These are phyloP conservation scores for Coniella lustricola DNA, from an alignment of 2,329 filamentous ascomycete genomes.

Conservation along the genomic window DNA sequence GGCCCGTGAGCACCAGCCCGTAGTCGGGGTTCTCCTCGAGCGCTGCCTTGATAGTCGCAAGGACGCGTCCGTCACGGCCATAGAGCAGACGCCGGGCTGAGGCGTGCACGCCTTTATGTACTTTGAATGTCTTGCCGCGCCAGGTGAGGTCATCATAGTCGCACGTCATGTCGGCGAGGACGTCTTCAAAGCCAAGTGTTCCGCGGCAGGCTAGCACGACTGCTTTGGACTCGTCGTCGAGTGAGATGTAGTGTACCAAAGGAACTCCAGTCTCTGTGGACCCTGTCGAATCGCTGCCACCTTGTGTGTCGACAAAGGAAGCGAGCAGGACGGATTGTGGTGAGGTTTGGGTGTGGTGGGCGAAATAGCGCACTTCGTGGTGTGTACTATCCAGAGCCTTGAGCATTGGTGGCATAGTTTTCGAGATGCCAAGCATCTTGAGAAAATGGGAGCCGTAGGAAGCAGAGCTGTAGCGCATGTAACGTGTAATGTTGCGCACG, in stretches of 20 bases:
- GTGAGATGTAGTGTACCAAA: constrained; percentile 64
- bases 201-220: constrained; percentile 67
- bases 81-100: constrained; percentile 62
- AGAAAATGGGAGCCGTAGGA: constrained; percentile 60
- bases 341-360: constrained; percentile 53
- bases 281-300: constrained; percentile 58
- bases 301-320: constrained; percentile 63
- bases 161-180: constrained; percentile 67
- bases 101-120: constrained; percentile 69
- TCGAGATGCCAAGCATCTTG: constrained; percentile 54
- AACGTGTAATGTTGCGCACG: constrained; percentile 55
- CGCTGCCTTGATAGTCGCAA: constrained; percentile 58
- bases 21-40: constrained; percentile 62
- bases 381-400: constrained; percentile 43
- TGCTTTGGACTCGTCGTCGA: constrained; percentile 65
- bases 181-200: constrained; percentile 66
- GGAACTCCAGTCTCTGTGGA: constrained; percentile 60
- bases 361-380: constrained; percentile 56
- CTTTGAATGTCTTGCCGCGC: constrained; percentile 58
- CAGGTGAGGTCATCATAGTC: constrained; percentile 61
- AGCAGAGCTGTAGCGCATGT: constrained; percentile 60
- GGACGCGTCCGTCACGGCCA: constrained; percentile 58
- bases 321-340: constrained; percentile 56
- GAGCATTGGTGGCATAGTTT: constrained; percentile 36
- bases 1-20: constrained; percentile 61